Base-by-base conservation (phyloP, 345 rosid genomes). In the Leavenworthia alabamica region DNA sequence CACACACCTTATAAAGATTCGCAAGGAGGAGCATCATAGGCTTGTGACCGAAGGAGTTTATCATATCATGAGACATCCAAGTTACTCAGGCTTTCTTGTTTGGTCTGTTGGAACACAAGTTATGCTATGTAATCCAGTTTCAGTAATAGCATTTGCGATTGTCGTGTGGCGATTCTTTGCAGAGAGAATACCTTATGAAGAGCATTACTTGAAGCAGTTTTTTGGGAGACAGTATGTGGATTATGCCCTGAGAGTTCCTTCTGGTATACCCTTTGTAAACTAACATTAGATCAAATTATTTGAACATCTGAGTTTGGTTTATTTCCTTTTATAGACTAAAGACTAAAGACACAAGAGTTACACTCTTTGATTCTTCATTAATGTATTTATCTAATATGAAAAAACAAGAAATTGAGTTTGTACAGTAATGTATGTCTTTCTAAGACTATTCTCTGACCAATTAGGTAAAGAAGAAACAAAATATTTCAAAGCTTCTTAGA, bases 91-190 rank as follows among this genome's bases (percentile, higher is more conserved):
- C 62, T 88, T 88, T 74, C 72, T 82, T 20, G 46, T 87, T 19
- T 84, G 89, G 86, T 75, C 89, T 23, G 86, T 80, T 3, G 89
- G 87, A 28, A 81, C 89, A n/a, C 92, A 83, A 66, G 75, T 85
- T 56, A 85, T 84, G 95, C 63, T 87, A 39, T 84, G 89, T 54
- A 84, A 87, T 60, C 91, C 91, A 15, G 2, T 84, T 31, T 84
- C 91, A 3, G 67, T 72, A 3, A 32, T 77, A 36, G 86, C 73
- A 37, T 84, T 84, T 76, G 77, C 86, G 13, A 50, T 73, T 45
- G 83, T 81, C 27, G 84, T 80, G 56, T 82, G 95, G 91, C 73
- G 66, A 4, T 87, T 83, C 77, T 87, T 85, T 60, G 77, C 81
- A 0, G 47, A 74, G 16, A 59, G 87, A 55, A 85, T 85, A 77